Evolutionary conservation across 352 stramenopile species (phyloP).

Genomic region (Paralagenidium karlingii): DNA sequence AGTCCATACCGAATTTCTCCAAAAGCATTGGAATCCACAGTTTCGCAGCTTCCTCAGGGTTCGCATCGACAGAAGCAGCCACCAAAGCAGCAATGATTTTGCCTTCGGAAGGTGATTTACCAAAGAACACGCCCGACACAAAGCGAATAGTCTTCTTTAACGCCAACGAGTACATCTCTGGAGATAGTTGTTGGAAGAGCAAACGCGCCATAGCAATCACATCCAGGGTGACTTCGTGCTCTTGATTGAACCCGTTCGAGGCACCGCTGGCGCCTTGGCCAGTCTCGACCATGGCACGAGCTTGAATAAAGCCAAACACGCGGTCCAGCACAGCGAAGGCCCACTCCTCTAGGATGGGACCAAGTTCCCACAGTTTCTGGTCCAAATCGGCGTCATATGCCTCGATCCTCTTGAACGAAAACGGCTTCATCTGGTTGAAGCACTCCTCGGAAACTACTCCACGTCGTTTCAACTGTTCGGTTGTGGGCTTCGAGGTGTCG

Average conservation of each 20-base stretch:
- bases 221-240: constrained; percentile 25
- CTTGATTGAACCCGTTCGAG: constrained; percentile 6
- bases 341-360: constrained; percentile 52
- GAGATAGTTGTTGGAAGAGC: constrained; percentile 50
- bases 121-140: constrained; percentile 44
- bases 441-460: constrained; percentile 13
- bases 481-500: constrained; percentile 24
- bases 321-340: constrained; percentile 41
- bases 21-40: constrained; percentile 27
- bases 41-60: constrained; percentile 18
- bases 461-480: constrained; percentile 22
- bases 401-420: constrained; percentile 23
- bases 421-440: constrained; percentile 28
- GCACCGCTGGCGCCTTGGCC: constrained; percentile 7
- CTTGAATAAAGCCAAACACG: constrained; percentile 50
- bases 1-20: constrained; percentile 27
- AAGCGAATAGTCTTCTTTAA: constrained; percentile 41
- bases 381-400: constrained; percentile 18
- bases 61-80: constrained; percentile 28
- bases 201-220: constrained; percentile 47
- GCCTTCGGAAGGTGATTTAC: too few relatives aligned
- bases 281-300: constrained; percentile 19
- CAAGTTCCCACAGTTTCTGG: constrained; percentile 41
- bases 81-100: constrained; percentile 44
- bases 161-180: constrained; percentile 32